phyloP scores from a whole-genome alignment of 352 stramenopile genomes.

The Globisporangium nunn region DNA sequence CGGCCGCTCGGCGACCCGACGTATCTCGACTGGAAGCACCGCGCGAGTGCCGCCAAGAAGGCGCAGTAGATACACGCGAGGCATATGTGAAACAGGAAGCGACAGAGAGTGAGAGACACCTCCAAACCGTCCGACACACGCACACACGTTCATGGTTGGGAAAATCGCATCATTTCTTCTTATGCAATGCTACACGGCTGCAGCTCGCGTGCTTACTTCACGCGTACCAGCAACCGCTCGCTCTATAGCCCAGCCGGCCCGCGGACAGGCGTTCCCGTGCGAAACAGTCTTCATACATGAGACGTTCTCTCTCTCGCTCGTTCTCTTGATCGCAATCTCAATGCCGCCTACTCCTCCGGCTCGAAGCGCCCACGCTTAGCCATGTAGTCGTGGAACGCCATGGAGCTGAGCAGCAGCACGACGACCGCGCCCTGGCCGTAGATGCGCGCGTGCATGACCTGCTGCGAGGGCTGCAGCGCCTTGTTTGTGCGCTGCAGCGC shows the following conservation, averaged over 20 bases:
- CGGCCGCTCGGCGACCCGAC: conserved; percentile 42
- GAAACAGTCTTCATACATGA: too few species aligned
- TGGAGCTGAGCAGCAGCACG: conserved; percentile 63
- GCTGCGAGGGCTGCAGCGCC: conserved; percentile 61
- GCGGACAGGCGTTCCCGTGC: too few species aligned
- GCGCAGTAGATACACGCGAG: not conserved
- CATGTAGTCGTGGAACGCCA: conserved; percentile 86
- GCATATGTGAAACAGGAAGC: not conserved
- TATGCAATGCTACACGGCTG: not conserved
- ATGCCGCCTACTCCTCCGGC: conserved; percentile 17
- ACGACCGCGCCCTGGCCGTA: conserved; percentile 72
- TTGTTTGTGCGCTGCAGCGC: conserved; percentile 62
- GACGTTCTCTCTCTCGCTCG: not conserved
- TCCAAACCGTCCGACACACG: not conserved
- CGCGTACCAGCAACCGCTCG: not conserved
- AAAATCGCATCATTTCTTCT: too few species aligned
- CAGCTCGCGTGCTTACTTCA: not conserved
- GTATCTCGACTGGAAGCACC: conserved; percentile 51
- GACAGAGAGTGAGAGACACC: not conserved
- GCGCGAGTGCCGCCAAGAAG: conserved; percentile 8
- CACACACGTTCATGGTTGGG: too few species aligned
- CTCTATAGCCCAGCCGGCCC: not conserved
- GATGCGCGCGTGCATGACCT: conserved; percentile 85
- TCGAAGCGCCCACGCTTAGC: conserved; percentile 57
- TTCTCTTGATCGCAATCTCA: not conserved